Base-by-base conservation (phyloP, 2,329 filamentous ascomycete genomes). In the Alternaria arbusti region DNA sequence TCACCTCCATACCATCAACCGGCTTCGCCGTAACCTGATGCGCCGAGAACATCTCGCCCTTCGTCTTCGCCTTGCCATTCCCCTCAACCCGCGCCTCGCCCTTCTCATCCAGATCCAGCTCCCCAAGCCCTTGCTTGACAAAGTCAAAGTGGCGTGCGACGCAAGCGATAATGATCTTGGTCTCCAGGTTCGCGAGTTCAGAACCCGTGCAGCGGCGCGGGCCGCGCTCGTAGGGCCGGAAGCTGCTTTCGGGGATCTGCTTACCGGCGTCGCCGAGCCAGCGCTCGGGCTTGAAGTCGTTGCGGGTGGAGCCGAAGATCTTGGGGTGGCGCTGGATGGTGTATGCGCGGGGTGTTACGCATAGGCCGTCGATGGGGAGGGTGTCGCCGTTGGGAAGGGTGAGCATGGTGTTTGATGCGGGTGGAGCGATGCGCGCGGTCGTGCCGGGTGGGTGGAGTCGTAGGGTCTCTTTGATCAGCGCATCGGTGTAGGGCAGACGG, bases 191-290 rank as follows among this genome's bases (percentile, higher is more conserved):
- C 5, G 83, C 86, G 36, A 87, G 78, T 70, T 86, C 85, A 71
- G 86, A 84, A 0, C 86, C 86, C 22, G 87, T 84, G 68, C 86
- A 89, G 54, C 84, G 84, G 9, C 86, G 73, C 2, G 82, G 80
- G 0, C 86, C 86, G 56, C 83, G 79, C 68, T 85, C 84, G 69
- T 88, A 89, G 0, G 84, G 80, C 5, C 85, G 79, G 78, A 81
- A 88, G 0, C 84, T 83, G 54, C 82, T 82, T 54, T 84, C 81
- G 26, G 10, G 79, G 73, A 68, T 81, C 72, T 26, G 43, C 12
- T 46, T 55, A 7, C 32, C 67, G 5, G 36, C 52, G 1, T 68
- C 65, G 4, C 65, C 61, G 2, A 72, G 54, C 67, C 69, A 72
- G 11, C 70, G 64, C 47, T 61, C 57, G 7, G 70, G 70, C 2